phyloP scores from a whole-genome alignment of 2,329 filamentous ascomycete species.

The Penicillium brevicompactum region DNA sequence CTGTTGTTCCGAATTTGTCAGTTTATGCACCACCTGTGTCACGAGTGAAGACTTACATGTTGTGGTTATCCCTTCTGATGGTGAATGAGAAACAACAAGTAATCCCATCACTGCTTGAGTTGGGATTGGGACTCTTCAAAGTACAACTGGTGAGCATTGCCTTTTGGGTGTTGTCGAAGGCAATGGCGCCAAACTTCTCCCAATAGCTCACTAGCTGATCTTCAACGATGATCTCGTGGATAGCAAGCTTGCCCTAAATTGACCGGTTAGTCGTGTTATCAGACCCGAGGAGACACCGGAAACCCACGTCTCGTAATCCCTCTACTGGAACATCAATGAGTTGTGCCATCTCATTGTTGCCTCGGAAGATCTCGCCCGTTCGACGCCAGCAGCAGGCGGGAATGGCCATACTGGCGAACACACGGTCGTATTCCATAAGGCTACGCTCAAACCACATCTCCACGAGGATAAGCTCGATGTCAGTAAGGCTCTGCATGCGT shows the following conservation, averaged over 20 bases:
- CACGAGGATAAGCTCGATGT: constrained; percentile 90
- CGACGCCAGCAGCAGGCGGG: constrained; percentile 96
- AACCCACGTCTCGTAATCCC: constrained; percentile 80
- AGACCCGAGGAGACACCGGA: not conserved
- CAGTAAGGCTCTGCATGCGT: constrained; percentile 87
- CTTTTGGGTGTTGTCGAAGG: constrained; percentile 91
- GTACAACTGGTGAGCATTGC: constrained; percentile 93
- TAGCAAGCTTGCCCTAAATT: constrained; percentile 80
- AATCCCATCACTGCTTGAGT: constrained; percentile 71
- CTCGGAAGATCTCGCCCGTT: constrained; percentile 95
- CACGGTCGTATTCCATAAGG: constrained; percentile 95
- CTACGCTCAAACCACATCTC: constrained; percentile 99
- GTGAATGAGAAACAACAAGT: constrained; percentile 98
- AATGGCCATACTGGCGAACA: constrained; percentile 98
- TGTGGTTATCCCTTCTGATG: constrained; percentile 90
- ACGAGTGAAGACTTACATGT: constrained; percentile 71
- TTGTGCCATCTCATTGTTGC: constrained; percentile 98
- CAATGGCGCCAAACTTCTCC: constrained; percentile 98
- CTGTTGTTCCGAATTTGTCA: constrained; percentile 49
- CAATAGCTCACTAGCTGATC: constrained; percentile 95
- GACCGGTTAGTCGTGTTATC: not conserved
- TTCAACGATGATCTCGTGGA: constrained; percentile 95
- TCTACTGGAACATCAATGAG: constrained; percentile 92
- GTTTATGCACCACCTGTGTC: not conserved
- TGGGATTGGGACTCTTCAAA: constrained; percentile 76